Conservation (phyloP, 73 alveolate genomes). For the Loxodes magnus region DNA sequence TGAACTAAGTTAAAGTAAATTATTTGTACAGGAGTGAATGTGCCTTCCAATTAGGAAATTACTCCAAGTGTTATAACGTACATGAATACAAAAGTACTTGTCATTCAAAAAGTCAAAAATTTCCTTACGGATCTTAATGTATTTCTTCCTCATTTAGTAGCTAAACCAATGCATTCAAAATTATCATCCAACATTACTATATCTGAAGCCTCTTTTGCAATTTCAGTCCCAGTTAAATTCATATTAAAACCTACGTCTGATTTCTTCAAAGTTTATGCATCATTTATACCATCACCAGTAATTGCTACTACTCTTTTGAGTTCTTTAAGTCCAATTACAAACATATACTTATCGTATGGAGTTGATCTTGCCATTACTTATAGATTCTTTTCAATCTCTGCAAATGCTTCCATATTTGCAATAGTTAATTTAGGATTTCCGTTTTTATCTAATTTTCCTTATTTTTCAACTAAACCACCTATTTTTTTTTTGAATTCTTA, state of each 20-base stretch:
- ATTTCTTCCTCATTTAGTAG: constrained; percentile 94
- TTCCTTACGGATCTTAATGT: constrained; percentile 76
- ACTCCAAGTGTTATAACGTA: constrained; percentile 81
- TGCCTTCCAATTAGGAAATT: constrained; percentile 65
- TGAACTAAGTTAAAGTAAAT: constrained; percentile 82
- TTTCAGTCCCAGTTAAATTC: constrained; percentile 94
- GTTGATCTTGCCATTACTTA: constrained; percentile 84
- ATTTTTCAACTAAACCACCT: constrained; percentile 21
- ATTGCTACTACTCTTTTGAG: constrained; percentile 79
- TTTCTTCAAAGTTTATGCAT: constrained; percentile 86
- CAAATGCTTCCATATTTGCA: constrained; percentile 52
- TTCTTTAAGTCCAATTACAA: constrained; percentile 73
- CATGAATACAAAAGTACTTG: constrained; percentile 85
- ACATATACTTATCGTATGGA: constrained; percentile 77
- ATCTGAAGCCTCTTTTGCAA: constrained; percentile 97
- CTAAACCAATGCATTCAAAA: constrained; percentile 80
- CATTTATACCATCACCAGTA: constrained; percentile 92
- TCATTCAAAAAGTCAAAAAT: constrained; percentile 83
- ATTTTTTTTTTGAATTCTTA: constrained; percentile 28
- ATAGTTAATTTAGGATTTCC: constrained; percentile 2
- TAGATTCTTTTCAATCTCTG: constrained; percentile 33
- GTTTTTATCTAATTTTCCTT: background rate
- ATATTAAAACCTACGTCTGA: constrained; percentile 91
- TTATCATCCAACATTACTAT: constrained; percentile 93
- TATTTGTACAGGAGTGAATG: constrained; percentile 73